Conservation (phyloP, 768 basidiomycete species). For the Amanita molliuscula region DNA sequence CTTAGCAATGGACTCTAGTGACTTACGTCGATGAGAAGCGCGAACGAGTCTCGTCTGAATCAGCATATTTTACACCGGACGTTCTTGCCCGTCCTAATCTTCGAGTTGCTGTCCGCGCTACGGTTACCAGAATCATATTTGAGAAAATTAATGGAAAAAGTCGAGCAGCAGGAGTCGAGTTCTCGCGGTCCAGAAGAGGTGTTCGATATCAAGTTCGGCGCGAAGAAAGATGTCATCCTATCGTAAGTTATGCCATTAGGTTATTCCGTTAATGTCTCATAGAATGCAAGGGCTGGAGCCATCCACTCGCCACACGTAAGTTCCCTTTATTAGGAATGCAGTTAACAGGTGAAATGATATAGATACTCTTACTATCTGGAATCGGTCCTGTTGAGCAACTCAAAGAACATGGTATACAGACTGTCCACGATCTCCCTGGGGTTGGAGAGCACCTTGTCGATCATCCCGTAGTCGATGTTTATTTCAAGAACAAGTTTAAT, state of each 20-base stretch:
- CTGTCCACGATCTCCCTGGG: conserved; percentile 54
- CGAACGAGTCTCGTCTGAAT: conserved; percentile 51
- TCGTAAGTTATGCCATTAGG: conserved; percentile 30
- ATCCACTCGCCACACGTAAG: conserved; percentile 47
- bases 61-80: conserved; percentile 54
- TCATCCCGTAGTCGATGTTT: conserved; percentile 46
- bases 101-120: conserved; percentile 44
- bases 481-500: conserved; percentile 41
- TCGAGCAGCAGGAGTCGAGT: conserved; percentile 55
- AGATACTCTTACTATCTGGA: conserved; percentile 68
- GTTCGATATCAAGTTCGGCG: conserved; percentile 32
- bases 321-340: neutral
- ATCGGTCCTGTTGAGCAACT: conserved; percentile 60
- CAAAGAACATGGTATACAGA: conserved; percentile 36
- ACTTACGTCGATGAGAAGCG: conserved; percentile 48
- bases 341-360: neutral
- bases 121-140: conserved; percentile 50
- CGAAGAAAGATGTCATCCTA: conserved; percentile 50
- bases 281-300: conserved; percentile 37
- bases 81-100: conserved; percentile 60
- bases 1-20: conserved; percentile 30
- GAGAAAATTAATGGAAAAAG: conserved; percentile 26
- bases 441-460: conserved; percentile 71
- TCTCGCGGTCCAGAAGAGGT: conserved; percentile 27
- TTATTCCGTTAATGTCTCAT: neutral